Percentiles rank a stretch among this genome's conserved stretches.
These are phyloP conservation scores for Avena sativa DNA, from an alignment of 176 grass and related monocot genomes.

Conservation along the genomic window DNA sequence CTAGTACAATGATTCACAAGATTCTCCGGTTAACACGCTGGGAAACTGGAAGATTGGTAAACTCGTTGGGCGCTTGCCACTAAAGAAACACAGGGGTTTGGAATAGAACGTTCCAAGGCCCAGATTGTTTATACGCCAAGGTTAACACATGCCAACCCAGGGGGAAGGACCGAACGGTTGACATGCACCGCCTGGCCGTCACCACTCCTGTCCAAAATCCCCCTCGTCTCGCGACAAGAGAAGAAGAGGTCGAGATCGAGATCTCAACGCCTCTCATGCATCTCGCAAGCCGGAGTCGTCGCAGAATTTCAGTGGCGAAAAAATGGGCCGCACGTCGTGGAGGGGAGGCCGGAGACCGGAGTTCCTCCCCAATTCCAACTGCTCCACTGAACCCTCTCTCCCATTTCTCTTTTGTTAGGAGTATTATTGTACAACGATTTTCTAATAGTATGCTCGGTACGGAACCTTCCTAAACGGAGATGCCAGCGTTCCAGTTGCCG, in stretches of 20 bases:
- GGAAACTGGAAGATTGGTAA: neutral
- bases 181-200: neutral
- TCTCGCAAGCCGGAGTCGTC: slow-evolving; percentile 36
- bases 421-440: neutral
- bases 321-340: slow-evolving; percentile 46
- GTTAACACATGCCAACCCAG: neutral
- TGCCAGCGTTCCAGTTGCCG: neutral
- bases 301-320: slow-evolving; percentile 31
- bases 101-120: slow-evolving; percentile 38
- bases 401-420: no score
- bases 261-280: neutral
- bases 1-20: neutral
- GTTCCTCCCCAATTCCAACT: slow-evolving; percentile 3
- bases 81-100: slow-evolving; percentile 23
- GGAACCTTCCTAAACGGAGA: neutral
- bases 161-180: neutral
- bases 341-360: neutral
- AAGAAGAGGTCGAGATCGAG: neutral
- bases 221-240: slow-evolving; percentile 33
- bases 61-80: slow-evolving; percentile 29
- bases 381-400: neutral
- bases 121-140: slow-evolving; percentile 47
- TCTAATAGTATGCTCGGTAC: neutral
- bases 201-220: neutral
- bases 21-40: slow-evolving; percentile 27